Evolutionary conservation across 2,329 filamentous ascomycete species (phyloP).

Genomic region (Botryotinia globosa): DNA sequence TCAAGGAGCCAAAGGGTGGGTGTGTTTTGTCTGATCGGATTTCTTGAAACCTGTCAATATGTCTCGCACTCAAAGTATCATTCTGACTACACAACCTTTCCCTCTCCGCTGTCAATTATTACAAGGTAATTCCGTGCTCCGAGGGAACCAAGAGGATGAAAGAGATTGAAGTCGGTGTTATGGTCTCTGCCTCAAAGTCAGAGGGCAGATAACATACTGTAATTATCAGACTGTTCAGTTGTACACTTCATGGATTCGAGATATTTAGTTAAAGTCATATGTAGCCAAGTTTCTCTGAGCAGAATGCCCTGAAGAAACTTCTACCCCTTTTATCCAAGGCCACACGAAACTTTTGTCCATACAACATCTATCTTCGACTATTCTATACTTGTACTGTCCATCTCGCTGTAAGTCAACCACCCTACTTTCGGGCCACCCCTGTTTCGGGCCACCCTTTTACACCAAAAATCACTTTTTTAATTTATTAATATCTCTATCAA

Average conservation of each 20-base stretch:
- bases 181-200: not conserved
- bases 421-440: too few species aligned
- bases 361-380: not conserved
- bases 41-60: too few species aligned
- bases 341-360: not conserved
- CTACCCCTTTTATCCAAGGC: not conserved
- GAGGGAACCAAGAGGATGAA: not conserved
- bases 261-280: too few species aligned
- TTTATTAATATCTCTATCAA: too few species aligned
- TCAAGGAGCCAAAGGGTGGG: not conserved
- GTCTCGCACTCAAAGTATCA: not conserved
- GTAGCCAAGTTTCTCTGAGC: too few species aligned
- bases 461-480: too few species aligned
- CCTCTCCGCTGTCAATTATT: conserved; percentile 25
- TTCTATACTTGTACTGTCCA: not conserved
- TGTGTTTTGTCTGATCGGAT: not conserved
- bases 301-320: not conserved
- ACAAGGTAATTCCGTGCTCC: not conserved
- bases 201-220: not conserved
- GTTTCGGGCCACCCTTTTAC: too few species aligned
- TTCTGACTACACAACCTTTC: conserved; percentile 25
- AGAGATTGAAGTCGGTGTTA: not conserved
- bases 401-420: not conserved
- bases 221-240: not conserved
- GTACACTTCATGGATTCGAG: not conserved